These are phyloP conservation scores for Chaetomiaceae sp. DNA, from an alignment of 2,329 filamentous ascomycete genomes.

Conservation along the genomic window DNA sequence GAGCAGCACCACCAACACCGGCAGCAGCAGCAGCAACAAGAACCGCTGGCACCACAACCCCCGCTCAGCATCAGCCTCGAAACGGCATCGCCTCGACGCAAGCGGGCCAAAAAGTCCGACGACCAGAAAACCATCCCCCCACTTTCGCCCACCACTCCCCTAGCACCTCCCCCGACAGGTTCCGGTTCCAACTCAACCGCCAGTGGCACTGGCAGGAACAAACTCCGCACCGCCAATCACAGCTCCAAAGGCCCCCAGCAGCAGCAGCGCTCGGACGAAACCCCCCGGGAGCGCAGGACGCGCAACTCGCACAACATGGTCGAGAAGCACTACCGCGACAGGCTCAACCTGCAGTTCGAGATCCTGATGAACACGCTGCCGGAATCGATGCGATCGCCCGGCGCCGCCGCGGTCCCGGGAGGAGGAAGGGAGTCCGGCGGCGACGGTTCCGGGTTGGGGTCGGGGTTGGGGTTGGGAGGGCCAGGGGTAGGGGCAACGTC, in stretches of 20 bases:
- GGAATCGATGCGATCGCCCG: slow-evolving; percentile 21
- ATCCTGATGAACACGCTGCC: slow-evolving; percentile 28
- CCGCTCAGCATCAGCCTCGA: background rate
- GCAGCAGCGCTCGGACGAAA: slow-evolving; percentile 26
- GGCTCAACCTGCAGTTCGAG: slow-evolving; percentile 32
- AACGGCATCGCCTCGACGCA: background rate
- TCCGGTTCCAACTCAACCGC: background rate
- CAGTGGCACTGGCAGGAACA: slow-evolving; percentile 8
- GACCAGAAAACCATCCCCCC: background rate
- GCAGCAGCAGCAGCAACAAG: background rate
- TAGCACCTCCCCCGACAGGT: background rate
- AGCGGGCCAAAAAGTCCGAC: slow-evolving; percentile 7
- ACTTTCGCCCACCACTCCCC: background rate
- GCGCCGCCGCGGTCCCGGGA: too few species aligned
- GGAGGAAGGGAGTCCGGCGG: too few species aligned
- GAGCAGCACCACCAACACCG: background rate
- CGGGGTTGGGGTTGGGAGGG: background rate
- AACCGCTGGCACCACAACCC: too few species aligned
- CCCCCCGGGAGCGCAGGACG: slow-evolving; percentile 28
- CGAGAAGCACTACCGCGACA: slow-evolving; percentile 33
- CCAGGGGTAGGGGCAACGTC: background rate
- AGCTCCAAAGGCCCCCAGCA: slow-evolving; percentile 29
- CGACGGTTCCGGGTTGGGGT: background rate
- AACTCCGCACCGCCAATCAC: slow-evolving; percentile 30
- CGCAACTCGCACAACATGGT: slow-evolving; percentile 32